These are phyloP conservation scores for Debaryomyces subglobosus DNA, from an alignment of 1,139 yeast genomes.

Conservation along the genomic window DNA sequence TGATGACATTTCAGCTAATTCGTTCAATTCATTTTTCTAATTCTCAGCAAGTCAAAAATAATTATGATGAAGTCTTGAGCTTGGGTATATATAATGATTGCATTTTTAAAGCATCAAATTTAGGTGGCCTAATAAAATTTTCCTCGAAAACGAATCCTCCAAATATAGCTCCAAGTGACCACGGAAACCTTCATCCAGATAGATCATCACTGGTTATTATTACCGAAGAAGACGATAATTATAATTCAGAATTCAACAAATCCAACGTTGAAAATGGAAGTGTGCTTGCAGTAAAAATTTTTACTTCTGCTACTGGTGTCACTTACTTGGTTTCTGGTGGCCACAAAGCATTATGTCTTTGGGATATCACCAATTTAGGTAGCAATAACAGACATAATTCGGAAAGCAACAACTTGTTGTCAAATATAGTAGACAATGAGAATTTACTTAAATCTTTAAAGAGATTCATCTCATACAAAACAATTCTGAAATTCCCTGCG, in stretches of 20 bases:
- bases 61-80: slow-evolving; percentile 37
- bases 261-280: slow-evolving; percentile 19
- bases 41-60: slow-evolving; percentile 15
- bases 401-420: background rate
- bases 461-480: slow-evolving; percentile 66
- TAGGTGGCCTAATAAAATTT: slow-evolving; percentile 58
- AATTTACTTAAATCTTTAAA: slow-evolving; percentile 64
- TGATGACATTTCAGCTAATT: slow-evolving; percentile 74
- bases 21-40: slow-evolving; percentile 54
- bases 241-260: slow-evolving; percentile 16
- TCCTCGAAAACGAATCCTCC: slow-evolving; percentile 35
- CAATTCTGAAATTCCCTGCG: slow-evolving; percentile 75
- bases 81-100: slow-evolving; percentile 54
- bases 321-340: slow-evolving; percentile 45
- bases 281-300: slow-evolving; percentile 34
- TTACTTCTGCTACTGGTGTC: slow-evolving; percentile 21
- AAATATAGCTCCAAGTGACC: slow-evolving; percentile 9
- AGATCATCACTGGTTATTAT: slow-evolving; percentile 15
- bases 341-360: slow-evolving; percentile 34
- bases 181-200: slow-evolving; percentile 13
- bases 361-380: slow-evolving; percentile 37
- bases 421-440: slow-evolving; percentile 45
- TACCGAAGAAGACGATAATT: slow-evolving; percentile 22
- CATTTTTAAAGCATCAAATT: slow-evolving; percentile 57
- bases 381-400: slow-evolving; percentile 1